phyloP scores from a whole-genome alignment of 441 rosid species.

The Breynia disticha region DNA sequence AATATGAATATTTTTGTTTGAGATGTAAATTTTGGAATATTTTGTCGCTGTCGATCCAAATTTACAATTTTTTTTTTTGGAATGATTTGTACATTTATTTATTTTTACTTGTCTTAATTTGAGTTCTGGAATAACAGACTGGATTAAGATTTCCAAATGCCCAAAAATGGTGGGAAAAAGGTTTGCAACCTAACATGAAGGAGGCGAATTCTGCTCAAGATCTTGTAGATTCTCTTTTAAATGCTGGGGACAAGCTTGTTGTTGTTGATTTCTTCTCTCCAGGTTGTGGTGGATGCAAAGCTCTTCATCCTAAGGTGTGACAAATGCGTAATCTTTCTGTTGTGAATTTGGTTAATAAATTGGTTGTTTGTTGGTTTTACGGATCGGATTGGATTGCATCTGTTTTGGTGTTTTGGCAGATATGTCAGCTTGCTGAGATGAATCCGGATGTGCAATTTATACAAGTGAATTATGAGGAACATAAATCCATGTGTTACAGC shows the following conservation, averaged over 20 bases:
- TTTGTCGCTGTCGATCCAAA: background rate
- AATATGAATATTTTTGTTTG: background rate
- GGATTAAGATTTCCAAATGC: constrained; percentile 46
- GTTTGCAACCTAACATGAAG: constrained; percentile 43
- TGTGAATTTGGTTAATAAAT: background rate
- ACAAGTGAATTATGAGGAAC: constrained; percentile 62
- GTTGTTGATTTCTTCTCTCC: constrained; percentile 67
- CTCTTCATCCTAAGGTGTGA: constrained; percentile 70
- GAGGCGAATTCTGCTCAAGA: constrained; percentile 52
- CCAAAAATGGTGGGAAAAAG: constrained; percentile 78
- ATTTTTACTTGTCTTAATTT: background rate
- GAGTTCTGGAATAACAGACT: constrained; percentile 20
- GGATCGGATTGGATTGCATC: background rate
- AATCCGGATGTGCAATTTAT: constrained; percentile 49
- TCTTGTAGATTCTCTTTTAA: constrained; percentile 40
- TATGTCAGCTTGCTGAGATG: constrained; percentile 59
- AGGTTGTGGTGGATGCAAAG: constrained; percentile 75
- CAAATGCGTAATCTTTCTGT: background rate
- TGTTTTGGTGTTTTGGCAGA: constrained; percentile 24
- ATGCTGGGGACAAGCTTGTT: constrained; percentile 54
- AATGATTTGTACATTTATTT: too few species aligned
- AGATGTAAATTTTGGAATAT: background rate
- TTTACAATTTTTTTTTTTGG: background rate
- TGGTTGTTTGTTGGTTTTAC: background rate
- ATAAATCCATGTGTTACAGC: constrained; percentile 42